Conservation (phyloP, 805 yeast genomes). For the Naumovozyma castellii region DNA sequence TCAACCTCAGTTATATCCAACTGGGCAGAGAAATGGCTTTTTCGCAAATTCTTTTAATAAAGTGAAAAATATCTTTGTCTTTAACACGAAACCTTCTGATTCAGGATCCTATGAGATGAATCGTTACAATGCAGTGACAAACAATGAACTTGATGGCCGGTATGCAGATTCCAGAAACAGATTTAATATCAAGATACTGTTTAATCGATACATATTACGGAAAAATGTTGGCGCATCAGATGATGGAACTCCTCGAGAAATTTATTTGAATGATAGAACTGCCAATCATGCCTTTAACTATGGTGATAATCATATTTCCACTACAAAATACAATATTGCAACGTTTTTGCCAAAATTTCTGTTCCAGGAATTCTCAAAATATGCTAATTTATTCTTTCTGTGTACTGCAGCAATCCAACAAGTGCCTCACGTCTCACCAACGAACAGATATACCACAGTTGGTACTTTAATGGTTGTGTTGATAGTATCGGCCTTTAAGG, state of each 20-base stretch:
- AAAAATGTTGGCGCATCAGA: constrained; percentile 14
- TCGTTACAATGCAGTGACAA: constrained; percentile 18
- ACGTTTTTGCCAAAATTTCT: constrained; percentile 91
- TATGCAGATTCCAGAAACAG: constrained; percentile 28
- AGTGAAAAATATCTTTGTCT: constrained; percentile 12
- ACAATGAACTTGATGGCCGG: constrained; percentile 17
- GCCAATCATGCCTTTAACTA: constrained; percentile 49
- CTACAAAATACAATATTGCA: constrained; percentile 88
- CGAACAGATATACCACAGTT: constrained; percentile 89
- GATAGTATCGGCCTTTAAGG: constrained; percentile 86
- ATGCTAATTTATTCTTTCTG: constrained; percentile 87
- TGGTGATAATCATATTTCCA: constrained; percentile 78
- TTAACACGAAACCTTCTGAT: constrained; percentile 3
- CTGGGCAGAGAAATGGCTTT: constrained; percentile 10
- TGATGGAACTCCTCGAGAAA: constrained; percentile 47
- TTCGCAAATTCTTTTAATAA: constrained; percentile 13
- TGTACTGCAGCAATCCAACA: constrained; percentile 92
- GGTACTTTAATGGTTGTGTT: constrained; percentile 82
- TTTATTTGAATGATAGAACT: constrained; percentile 53
- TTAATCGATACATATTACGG: constrained; percentile 30
- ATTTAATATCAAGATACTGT: constrained; percentile 32
- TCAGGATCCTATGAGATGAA: constrained; percentile 27
- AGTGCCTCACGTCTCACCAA: constrained; percentile 93
- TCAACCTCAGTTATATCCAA: constrained; percentile 8
- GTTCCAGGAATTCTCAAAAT: constrained; percentile 93